Evolutionary conservation across 495 filamentous ascomycete genomes (phyloP).

Genomic region (Opeltia flavorubescens): DNA sequence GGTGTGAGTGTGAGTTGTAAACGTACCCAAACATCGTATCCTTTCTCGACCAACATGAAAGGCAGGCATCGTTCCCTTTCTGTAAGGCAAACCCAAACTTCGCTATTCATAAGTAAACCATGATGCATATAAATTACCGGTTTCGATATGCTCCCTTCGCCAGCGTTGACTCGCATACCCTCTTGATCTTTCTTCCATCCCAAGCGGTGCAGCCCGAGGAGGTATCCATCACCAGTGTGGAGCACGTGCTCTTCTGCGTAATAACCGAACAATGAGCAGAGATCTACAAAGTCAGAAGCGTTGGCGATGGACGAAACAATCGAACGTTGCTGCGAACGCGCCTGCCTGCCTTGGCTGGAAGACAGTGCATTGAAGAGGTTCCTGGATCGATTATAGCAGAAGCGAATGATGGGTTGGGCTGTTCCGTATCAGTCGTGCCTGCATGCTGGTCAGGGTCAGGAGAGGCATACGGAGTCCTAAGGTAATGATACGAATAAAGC

Average conservation of each 20-base stretch:
- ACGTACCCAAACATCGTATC: slow-evolving; percentile 93
- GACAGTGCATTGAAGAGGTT: slow-evolving; percentile 68
- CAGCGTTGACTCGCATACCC: slow-evolving; percentile 54
- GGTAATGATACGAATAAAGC: slow-evolving; percentile 72
- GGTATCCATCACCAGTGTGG: slow-evolving; percentile 85
- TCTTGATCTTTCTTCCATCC: slow-evolving; percentile 74
- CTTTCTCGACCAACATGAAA: slow-evolving; percentile 78
- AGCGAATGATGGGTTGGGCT: slow-evolving; percentile 64
- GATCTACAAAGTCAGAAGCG: slow-evolving; percentile 81
- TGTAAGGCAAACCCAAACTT: slow-evolving; percentile 92
- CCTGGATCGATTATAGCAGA: slow-evolving; percentile 74
- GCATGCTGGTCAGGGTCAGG: slow-evolving; percentile 1
- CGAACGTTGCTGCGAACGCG: slow-evolving; percentile 32
- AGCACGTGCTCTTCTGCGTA: slow-evolving; percentile 91
- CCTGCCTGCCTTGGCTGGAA: slow-evolving; percentile 49
- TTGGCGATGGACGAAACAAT: slow-evolving; percentile 40
- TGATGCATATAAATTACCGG: slow-evolving; percentile 92
- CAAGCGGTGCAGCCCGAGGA: slow-evolving; percentile 80
- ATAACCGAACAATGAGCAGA: slow-evolving; percentile 80
- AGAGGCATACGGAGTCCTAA: slow-evolving; percentile 62
- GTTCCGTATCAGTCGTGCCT: slow-evolving; percentile 17
- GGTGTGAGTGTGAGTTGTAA: too few species aligned
- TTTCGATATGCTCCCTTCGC: slow-evolving; percentile 56
- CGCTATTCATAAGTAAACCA: slow-evolving; percentile 94
- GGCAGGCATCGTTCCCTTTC: slow-evolving; percentile 75